Evolutionary conservation across 495 filamentous ascomycete species (phyloP), one percentile per base, ranked within the genome.

Genomic region (Jackrogersella minutella): DNA sequence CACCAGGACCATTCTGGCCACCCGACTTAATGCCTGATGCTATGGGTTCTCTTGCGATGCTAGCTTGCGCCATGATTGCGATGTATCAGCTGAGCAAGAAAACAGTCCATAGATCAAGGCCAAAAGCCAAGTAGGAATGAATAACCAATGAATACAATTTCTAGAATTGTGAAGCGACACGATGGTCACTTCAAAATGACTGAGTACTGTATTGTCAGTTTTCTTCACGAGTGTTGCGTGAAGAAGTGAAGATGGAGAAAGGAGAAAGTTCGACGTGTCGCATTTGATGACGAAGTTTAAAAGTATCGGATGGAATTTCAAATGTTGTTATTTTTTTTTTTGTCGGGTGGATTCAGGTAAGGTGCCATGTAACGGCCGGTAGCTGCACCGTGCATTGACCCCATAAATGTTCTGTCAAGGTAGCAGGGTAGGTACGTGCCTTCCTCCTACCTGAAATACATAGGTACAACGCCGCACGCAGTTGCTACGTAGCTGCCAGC

Each of bases 21-120:
- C 24, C 46, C 47, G 44, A 58, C 30, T 66, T 52, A 44, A 55
- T 49, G 47, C 53, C 47, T 22, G 58, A 30, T 22, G 62, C 57
- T 47, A 63, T 47, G 21, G 62, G 58, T 14, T 50, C 46, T 54
- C 50, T 47, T 39, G 69, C 49, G 24, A 66, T 47, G 51, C 60
- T 39, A 41, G 30, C 68, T 62, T 69, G 60, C 9, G 71, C 69
- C 69, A 72, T 74, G 34, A 31, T 64, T 61, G 44, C 43, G 40
- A 17, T 33, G 43, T 47, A 64, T 60, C 50, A 69, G 37, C 30
- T 50, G 26, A 26, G 40, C 31, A 57, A 43, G 5, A 55, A 37
- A 52, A 58, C 31, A 37, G 53, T 54, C 47, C 50, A 62, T 55
- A 57, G 34, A 52, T 47, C 46, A 55, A 63, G 36, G 52, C 43